Evolutionary conservation across 2,329 filamentous ascomycete species (phyloP).

Genomic region (Peltaster fructicola): DNA sequence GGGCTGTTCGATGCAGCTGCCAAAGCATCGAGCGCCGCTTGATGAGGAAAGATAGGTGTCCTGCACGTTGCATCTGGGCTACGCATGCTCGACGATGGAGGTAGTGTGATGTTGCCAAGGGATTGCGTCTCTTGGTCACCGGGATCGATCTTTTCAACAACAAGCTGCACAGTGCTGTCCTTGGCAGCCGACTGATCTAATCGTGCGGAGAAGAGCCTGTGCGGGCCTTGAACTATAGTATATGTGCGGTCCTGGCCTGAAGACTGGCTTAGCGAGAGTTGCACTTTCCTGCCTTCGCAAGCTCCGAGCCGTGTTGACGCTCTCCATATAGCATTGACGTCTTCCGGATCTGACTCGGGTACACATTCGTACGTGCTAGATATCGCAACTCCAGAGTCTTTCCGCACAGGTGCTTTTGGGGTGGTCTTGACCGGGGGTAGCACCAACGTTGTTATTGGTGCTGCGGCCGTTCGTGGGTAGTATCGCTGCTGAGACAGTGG

Average conservation of each 20-base stretch:
- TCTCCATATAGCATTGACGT: conserved; percentile 14
- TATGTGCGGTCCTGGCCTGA: too few relatives aligned
- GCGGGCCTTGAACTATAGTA: too few relatives aligned
- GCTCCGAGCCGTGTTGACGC: too few relatives aligned
- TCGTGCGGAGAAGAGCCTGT: too few relatives aligned
- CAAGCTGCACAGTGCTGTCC: too few relatives aligned
- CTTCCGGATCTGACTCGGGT: conserved; percentile 11
- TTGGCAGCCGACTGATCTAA: too few relatives aligned
- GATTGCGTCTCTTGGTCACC: conserved; percentile 7
- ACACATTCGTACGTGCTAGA: conserved; percentile 16
- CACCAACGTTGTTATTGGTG: conserved; percentile 43
- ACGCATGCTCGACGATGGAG: too few relatives aligned
- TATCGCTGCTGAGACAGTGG: conserved; percentile 52
- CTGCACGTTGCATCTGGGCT: too few relatives aligned
- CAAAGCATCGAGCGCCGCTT: conserved; percentile 28
- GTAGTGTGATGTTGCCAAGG: too few relatives aligned
- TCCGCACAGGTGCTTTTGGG: background rate
- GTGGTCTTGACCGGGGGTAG: conserved; percentile 28
- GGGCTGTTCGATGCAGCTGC: conserved; percentile 28
- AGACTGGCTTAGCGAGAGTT: too few relatives aligned
- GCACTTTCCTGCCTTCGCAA: too few relatives aligned
- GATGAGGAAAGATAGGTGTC: conserved; percentile 27
- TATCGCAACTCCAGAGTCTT: conserved; percentile 13
- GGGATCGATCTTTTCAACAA: too few relatives aligned
- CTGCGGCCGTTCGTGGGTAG: conserved; percentile 40